phyloP scores from a whole-genome alignment of 1,284 basidiomycete genomes.

The Volvariella surrecta region DNA sequence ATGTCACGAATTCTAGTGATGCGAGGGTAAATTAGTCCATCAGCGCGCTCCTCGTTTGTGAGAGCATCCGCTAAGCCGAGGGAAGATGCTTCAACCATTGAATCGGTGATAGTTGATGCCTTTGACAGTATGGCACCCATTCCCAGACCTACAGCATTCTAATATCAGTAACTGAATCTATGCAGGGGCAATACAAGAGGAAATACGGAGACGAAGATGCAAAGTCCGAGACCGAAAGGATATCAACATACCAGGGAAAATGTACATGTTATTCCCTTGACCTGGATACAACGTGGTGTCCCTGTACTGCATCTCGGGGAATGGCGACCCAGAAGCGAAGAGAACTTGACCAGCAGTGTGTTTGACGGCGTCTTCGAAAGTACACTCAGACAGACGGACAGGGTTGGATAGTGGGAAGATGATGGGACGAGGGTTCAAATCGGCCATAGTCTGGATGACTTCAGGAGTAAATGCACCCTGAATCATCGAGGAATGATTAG shows the following conservation, averaged over 20 bases:
- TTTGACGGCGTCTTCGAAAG: slow-evolving; percentile 78
- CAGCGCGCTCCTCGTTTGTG: slow-evolving; percentile 58
- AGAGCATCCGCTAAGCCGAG: slow-evolving; percentile 75
- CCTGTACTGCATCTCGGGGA: slow-evolving; percentile 56
- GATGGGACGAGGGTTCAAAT: slow-evolving; percentile 81
- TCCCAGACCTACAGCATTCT: slow-evolving; percentile 66
- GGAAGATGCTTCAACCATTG: slow-evolving; percentile 76
- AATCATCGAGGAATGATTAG: background rate
- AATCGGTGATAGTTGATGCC: slow-evolving; percentile 60
- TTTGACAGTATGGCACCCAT: slow-evolving; percentile 71
- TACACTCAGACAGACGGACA: slow-evolving; percentile 76
- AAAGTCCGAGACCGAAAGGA: slow-evolving; percentile 3
- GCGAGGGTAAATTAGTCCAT: slow-evolving; percentile 68
- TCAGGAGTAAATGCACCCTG: slow-evolving; percentile 72
- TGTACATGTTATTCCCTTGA: slow-evolving; percentile 90
- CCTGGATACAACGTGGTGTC: slow-evolving; percentile 69
- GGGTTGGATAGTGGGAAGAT: slow-evolving; percentile 98
- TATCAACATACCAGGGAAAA: slow-evolving; percentile 49
- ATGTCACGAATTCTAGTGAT: slow-evolving; percentile 81
- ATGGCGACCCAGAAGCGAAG: slow-evolving; percentile 90
- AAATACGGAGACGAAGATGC: slow-evolving; percentile 14
- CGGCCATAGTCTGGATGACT: slow-evolving; percentile 79
- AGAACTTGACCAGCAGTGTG: slow-evolving; percentile 70
- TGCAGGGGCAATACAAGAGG: no score
- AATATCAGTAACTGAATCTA: no score